These are phyloP conservation scores for Metarhizium brunneum DNA, from an alignment of 2,329 filamentous ascomycete genomes.

Conservation along the genomic window DNA sequence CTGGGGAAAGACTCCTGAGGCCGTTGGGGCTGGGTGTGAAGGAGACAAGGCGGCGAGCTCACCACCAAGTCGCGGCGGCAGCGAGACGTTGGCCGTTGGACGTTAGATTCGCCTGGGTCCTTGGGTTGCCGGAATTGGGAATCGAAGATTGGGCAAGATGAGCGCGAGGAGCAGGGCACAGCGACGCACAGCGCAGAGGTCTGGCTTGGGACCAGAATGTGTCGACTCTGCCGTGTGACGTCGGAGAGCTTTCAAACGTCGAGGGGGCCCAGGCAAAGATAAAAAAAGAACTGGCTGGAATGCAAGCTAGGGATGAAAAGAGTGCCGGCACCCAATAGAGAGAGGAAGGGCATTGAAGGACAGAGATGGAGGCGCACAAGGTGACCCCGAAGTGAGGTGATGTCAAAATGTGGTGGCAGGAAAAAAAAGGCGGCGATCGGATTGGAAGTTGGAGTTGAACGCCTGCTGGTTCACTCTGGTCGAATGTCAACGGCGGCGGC, in stretches of 20 bases:
- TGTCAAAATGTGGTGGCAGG: conserved; percentile 24
- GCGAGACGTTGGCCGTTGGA: not conserved
- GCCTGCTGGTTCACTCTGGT: not conserved
- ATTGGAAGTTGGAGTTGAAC: not conserved
- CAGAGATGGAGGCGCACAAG: conserved; percentile 1
- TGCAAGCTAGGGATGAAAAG: not conserved
- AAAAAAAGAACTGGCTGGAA: not conserved
- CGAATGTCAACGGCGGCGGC: not conserved
- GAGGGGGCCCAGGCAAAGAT: not conserved
- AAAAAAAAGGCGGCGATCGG: conserved; percentile 4
- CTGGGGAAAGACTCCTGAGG: conserved; percentile 34
- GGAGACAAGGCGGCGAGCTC: conserved; percentile 38
- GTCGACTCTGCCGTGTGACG: not conserved
- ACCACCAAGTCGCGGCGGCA: conserved; percentile 31
- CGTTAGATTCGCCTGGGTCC: not conserved
- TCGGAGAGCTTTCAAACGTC: not conserved
- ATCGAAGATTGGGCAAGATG: not conserved
- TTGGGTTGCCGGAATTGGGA: not conserved
- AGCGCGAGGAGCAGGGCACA: not conserved
- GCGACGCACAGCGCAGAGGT: too few species aligned
- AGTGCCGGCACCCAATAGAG: not conserved
- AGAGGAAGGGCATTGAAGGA: not conserved
- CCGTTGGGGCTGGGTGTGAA: conserved; percentile 24
- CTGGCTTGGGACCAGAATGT: not conserved
- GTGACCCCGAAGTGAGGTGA: conserved; percentile 10